Percentiles rank a stretch among this genome's conserved stretches.
phyloP scores from a whole-genome alignment of 23 red algal genomes.

The Gracilaria caudata region DNA sequence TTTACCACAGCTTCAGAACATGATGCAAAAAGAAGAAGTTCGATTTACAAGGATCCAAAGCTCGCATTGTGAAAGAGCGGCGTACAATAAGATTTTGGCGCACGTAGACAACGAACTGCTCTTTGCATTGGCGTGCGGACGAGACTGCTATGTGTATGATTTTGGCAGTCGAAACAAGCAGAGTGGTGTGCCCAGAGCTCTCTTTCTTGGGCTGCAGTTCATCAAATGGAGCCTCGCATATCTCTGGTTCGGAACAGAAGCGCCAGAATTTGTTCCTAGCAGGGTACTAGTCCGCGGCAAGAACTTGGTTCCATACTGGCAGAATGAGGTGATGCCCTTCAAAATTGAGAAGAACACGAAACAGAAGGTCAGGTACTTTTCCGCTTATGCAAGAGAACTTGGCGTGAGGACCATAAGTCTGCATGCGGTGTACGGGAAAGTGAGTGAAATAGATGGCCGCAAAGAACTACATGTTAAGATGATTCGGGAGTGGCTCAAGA shows the following conservation, averaged over 20 bases:
- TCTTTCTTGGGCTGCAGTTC: slow-evolving; percentile 57
- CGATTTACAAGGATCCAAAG: slow-evolving; percentile 61
- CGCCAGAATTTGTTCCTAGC: slow-evolving; percentile 20
- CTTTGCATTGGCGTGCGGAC: slow-evolving; percentile 49
- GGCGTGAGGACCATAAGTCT: slow-evolving; percentile 37
- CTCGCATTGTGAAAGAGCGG: slow-evolving; percentile 28
- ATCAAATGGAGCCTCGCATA: slow-evolving; percentile 56
- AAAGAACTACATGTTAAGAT: slow-evolving; percentile 53
- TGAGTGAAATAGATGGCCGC: slow-evolving; percentile 46
- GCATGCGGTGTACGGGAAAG: slow-evolving; percentile 48
- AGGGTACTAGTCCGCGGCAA: slow-evolving; percentile 56
- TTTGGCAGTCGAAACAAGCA: slow-evolving; percentile 45
- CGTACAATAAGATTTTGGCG: slow-evolving; percentile 44
- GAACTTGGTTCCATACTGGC: slow-evolving; percentile 64
- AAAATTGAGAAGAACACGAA: slow-evolving; percentile 70
- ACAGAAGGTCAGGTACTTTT: slow-evolving; percentile 54
- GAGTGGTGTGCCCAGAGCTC: slow-evolving; percentile 48
- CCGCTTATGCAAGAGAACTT: slow-evolving; percentile 40
- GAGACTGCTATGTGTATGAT: slow-evolving; percentile 66
- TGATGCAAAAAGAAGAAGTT: background rate
- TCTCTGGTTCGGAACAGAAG: slow-evolving; percentile 62
- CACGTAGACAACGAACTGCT: slow-evolving; percentile 47
- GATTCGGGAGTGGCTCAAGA: slow-evolving; percentile 34
- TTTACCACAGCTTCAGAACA: slow-evolving; percentile 2
- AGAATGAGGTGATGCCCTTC: slow-evolving; percentile 36